Base-by-base conservation (phyloP, 352 stramenopile genomes). In the Globisporangium viniferum region DNA sequence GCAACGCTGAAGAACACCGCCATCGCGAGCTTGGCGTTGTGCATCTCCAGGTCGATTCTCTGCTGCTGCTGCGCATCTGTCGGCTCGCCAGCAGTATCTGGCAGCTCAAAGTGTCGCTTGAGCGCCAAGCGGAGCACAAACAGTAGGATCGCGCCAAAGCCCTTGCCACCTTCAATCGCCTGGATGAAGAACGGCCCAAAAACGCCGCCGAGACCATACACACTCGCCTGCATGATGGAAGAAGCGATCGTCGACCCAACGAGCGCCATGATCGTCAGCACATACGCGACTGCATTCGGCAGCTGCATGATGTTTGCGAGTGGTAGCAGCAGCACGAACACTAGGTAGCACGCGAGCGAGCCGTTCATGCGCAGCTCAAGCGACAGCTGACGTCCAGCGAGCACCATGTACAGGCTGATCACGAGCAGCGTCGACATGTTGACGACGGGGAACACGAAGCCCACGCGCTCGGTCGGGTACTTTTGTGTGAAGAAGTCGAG, bases 351-450 rank as follows among this genome's bases (percentile, higher is more conserved):
- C 20, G 71, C 76, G 51, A 92, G 59, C 3, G 84, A 87, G 7
- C 71, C 73, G 57, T 89, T 72, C 73, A 94, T 86, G 22, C 86
- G 75, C 27, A 64, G 61, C 56, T 89, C 73, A 36, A 94, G 71
- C 35, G 80, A 77, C 64, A 91, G 62, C 62, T 92, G 82, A 0
- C 86, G 80, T 9, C 86, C 86, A 2, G 79, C 78, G 58, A 94
- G 73, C 55, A 94, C 78, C 86, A 94, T 94, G 71, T 91, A 94
- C 6, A 94, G 71, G 56, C 73, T 90, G 63, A 92, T 87, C 4
- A 92, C 73, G 7, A 94, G 72, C 62, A 94, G 72, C 54, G 86
- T 88, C 41, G 86, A 94, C 86, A 94, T 94, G 71, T 92, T 94
- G 70, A 92, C 78, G 31, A 94, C 84, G 3, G 86, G 86, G 66